Conservation (phyloP, 768 basidiomycete species). For the Strobilomyces dryophilus region DNA sequence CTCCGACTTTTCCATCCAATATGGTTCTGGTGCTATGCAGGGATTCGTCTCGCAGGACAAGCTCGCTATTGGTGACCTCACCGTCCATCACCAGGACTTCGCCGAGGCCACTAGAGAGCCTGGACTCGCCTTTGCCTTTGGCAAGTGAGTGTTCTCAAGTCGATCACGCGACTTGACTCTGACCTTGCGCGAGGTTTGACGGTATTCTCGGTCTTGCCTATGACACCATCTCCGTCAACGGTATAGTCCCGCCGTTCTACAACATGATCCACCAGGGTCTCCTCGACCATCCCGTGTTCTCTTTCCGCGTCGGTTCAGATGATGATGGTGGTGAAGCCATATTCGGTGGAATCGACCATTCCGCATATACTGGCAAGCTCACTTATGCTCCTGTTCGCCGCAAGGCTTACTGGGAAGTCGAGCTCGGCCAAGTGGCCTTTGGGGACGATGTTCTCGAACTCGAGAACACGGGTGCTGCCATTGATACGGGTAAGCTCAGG, state of each 20-base stretch:
- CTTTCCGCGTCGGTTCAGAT: conserved; percentile 90
- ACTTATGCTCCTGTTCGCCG: conserved; percentile 86
- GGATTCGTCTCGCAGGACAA: conserved; percentile 88
- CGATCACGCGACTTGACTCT: neutral
- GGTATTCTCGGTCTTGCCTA: conserved; percentile 94
- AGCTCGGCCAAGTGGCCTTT: conserved; percentile 81
- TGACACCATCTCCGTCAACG: conserved; percentile 93
- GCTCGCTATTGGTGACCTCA: conserved; percentile 78
- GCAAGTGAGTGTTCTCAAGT: conserved; percentile 56
- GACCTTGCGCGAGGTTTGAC: conserved; percentile 63
- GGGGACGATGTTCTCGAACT: conserved; percentile 87
- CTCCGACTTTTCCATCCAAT: conserved; percentile 82
- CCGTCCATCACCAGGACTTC: conserved; percentile 74
- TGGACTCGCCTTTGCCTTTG: conserved; percentile 95
- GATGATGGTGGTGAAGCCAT: conserved; percentile 85
- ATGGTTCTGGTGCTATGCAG: conserved; percentile 95
- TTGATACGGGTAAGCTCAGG: conserved; percentile 67
- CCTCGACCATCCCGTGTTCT: conserved; percentile 83
- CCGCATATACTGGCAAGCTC: conserved; percentile 77
- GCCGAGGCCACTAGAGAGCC: conserved; percentile 96
- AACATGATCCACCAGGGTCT: conserved; percentile 81
- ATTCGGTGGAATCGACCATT: conserved; percentile 84
- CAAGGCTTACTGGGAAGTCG: conserved; percentile 98
- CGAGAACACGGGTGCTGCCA: conserved; percentile 90
- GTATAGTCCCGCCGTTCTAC: conserved; percentile 92